Percentiles rank a stretch among this genome's conserved stretches.
Evolutionary conservation across 2,329 filamentous ascomycete genomes (phyloP).

Genomic region (Scytalidium sp.): DNA sequence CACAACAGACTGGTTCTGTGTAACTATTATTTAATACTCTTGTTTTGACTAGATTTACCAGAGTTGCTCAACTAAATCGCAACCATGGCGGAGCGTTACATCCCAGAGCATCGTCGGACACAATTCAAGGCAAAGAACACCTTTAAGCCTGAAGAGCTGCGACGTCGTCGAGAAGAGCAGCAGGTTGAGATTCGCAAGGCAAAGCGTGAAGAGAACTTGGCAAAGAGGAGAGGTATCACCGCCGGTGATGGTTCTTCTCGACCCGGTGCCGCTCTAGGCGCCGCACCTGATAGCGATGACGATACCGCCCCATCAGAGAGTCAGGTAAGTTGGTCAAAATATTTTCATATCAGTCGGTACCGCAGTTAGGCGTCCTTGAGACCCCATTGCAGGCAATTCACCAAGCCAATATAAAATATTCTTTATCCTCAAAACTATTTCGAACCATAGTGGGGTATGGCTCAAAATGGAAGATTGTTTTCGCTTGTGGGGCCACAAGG

Average conservation of each 20-base stretch:
- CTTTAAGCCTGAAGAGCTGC: slow-evolving; percentile 98
- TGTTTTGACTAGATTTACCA: background rate
- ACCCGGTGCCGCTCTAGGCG: slow-evolving; percentile 78
- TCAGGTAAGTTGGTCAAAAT: slow-evolving; percentile 65
- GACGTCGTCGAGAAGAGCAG: slow-evolving; percentile 96
- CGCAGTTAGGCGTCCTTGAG: background rate
- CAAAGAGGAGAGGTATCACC: slow-evolving; percentile 93
- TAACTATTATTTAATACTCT: slow-evolving; percentile 9
- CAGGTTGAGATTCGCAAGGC: slow-evolving; percentile 99
- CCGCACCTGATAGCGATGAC: slow-evolving; percentile 95
- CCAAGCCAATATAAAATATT: background rate
- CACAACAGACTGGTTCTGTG: slow-evolving; percentile 12
- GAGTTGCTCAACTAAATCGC: slow-evolving; percentile 10
- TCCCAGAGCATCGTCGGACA: slow-evolving; percentile 97
- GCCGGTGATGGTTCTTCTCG: slow-evolving; percentile 67
- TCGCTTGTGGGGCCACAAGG: background rate
- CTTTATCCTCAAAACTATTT: background rate
- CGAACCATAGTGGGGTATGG: slow-evolving; percentile 2
- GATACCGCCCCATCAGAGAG: slow-evolving; percentile 92
- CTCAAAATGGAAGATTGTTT: background rate
- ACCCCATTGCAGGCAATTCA: background rate
- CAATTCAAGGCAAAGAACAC: slow-evolving; percentile 99
- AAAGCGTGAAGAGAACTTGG: slow-evolving; percentile 98
- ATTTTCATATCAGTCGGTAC: background rate
- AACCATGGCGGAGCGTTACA: slow-evolving; percentile 94